Percentiles rank a stretch among this genome's conserved stretches.
Conservation (phyloP, 495 filamentous ascomycete genomes). For the Penicillium subrubescens region DNA sequence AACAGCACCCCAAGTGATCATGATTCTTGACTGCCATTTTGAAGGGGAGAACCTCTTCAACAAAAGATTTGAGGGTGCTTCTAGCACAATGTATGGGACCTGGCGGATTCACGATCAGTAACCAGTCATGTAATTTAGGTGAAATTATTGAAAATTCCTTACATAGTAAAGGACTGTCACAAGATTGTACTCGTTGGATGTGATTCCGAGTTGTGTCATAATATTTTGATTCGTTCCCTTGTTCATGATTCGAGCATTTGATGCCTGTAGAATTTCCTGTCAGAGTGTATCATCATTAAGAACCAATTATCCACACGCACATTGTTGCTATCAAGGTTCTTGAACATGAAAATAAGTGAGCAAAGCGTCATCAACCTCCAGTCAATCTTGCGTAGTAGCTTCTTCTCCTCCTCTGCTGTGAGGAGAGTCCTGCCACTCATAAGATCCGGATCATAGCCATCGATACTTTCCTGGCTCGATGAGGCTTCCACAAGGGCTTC, state of each 20-base stretch:
- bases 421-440: slow-evolving; percentile 44
- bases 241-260: slow-evolving; percentile 46
- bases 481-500: slow-evolving; percentile 23
- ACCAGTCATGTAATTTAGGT: neutral
- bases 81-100: slow-evolving; percentile 49
- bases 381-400: slow-evolving; percentile 45
- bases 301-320: slow-evolving; percentile 20
- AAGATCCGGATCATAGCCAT: slow-evolving; percentile 42
- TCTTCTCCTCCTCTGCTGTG: slow-evolving; percentile 45
- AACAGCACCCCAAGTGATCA: slow-evolving; percentile 40
- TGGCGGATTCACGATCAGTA: slow-evolving; percentile 15
- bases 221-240: slow-evolving; percentile 41
- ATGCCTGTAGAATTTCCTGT: slow-evolving; percentile 24
- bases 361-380: slow-evolving; percentile 48
- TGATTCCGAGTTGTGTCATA: slow-evolving; percentile 40
- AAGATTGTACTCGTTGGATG: slow-evolving; percentile 33
- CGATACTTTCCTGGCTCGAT: slow-evolving; percentile 30
- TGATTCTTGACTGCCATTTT: slow-evolving; percentile 39
- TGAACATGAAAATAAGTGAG: slow-evolving; percentile 48
- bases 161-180: slow-evolving; percentile 35
- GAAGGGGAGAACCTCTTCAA: slow-evolving; percentile 37
- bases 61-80: slow-evolving; percentile 41
- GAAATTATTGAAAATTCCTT: neutral
- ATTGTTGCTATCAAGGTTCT: slow-evolving; percentile 45
- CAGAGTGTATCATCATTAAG: neutral